Percentiles rank a stretch among this genome's conserved stretches.
Evolutionary conservation across 129 eudicot species (phyloP).

Genomic region (Escallonia rubra): DNA sequence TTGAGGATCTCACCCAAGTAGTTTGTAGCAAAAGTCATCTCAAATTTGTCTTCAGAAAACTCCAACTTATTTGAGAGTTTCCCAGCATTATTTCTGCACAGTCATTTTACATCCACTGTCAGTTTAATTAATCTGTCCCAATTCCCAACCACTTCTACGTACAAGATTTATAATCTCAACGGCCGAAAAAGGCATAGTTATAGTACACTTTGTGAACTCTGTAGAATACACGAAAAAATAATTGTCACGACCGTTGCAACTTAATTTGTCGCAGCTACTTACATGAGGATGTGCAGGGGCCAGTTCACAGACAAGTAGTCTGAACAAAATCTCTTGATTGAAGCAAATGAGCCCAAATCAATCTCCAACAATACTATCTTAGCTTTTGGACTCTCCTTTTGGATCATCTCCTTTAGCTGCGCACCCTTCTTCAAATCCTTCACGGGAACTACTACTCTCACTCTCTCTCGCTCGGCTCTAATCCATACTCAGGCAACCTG

Average conservation of each 20-base stretch:
- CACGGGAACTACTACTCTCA: slow-evolving; percentile 74
- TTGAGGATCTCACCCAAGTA: slow-evolving; percentile 60
- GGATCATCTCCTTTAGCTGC: slow-evolving; percentile 54
- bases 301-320: slow-evolving; percentile 66
- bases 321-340: slow-evolving; percentile 69
- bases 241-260: too few species aligned
- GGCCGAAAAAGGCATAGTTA: too few species aligned
- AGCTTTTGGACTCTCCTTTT: slow-evolving; percentile 58
- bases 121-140: slow-evolving; percentile 1
- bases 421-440: slow-evolving; percentile 73
- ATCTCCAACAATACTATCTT: slow-evolving; percentile 75
- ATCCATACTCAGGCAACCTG: too few species aligned
- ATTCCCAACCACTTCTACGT: background rate
- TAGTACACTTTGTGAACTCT: too few species aligned
- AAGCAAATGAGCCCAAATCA: slow-evolving; percentile 85
- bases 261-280: slow-evolving; percentile 16
- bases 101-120: slow-evolving; percentile 3
- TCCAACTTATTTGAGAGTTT: slow-evolving; percentile 88
- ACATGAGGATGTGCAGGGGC: slow-evolving; percentile 94
- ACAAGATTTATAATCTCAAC: background rate
- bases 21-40: slow-evolving; percentile 96
- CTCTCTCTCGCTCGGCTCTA: too few species aligned
- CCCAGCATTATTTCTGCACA: slow-evolving; percentile 92
- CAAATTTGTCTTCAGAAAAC: slow-evolving; percentile 90
- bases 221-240: background rate